These are phyloP conservation scores for Toxicodendron radicans DNA, from an alignment of 345 rosid species.

Conservation along the genomic window DNA sequence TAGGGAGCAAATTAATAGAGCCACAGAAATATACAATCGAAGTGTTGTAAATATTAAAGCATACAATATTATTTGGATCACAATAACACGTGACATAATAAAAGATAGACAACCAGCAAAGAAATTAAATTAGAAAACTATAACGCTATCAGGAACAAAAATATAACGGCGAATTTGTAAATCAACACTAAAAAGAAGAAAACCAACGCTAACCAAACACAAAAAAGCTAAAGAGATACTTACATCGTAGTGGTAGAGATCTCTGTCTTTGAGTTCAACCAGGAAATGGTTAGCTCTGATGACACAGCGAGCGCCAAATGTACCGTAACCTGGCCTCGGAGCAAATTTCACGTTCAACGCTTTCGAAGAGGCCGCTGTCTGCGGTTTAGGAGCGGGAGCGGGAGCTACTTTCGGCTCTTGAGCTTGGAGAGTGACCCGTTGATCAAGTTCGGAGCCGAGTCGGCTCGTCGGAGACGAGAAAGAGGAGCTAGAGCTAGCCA, in stretches of 20 bases:
- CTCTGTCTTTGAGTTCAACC: constrained; percentile 50
- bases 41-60: no score
- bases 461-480: not conserved
- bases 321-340: constrained; percentile 54
- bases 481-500: not conserved
- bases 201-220: no score
- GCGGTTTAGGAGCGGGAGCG: not conserved
- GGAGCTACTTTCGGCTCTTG: not conserved
- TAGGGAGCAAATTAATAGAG: no score
- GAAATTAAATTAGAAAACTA: no score
- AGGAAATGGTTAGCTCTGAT: constrained; percentile 58
- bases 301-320: constrained; percentile 37
- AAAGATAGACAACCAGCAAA: no score
- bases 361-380: constrained; percentile 19
- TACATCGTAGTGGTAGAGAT: constrained; percentile 55
- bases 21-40: no score
- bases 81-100: no score
- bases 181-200: no score
- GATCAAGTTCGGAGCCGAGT: constrained; percentile 4
- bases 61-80: no score
- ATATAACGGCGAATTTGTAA: no score
- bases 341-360: constrained; percentile 47
- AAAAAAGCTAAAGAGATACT: not conserved
- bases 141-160: no score
- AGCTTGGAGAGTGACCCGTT: constrained; percentile 6